Evolutionary conservation across 768 basidiomycete genomes (phyloP).

Genomic region (Boletus vinaceobasis): DNA sequence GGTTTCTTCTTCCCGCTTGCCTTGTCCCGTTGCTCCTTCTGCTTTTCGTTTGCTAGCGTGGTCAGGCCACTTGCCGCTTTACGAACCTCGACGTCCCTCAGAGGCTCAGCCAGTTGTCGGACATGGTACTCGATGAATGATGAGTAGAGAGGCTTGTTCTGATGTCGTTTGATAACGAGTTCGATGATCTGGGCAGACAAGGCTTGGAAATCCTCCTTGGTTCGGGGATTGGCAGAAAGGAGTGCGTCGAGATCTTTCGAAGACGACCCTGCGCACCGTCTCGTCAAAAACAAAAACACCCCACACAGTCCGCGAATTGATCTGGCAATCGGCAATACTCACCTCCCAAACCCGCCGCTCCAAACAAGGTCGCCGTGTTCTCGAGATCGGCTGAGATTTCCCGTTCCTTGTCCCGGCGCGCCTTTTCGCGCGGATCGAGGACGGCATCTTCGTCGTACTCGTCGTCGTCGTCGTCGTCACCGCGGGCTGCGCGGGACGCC

Average conservation of each 20-base stretch:
- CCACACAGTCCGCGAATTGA: neutral
- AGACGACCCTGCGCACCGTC: slow-evolving; percentile 50
- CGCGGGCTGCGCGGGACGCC: slow-evolving; percentile 44
- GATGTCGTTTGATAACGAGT: slow-evolving; percentile 72
- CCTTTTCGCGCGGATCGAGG: slow-evolving; percentile 76
- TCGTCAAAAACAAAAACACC: neutral
- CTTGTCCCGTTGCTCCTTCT: slow-evolving; percentile 84
- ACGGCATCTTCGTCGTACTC: slow-evolving; percentile 73
- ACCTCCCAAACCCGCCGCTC: slow-evolving; percentile 66
- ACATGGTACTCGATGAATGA: slow-evolving; percentile 83
- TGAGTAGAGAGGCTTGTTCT: slow-evolving; percentile 78
- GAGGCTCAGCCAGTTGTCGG: slow-evolving; percentile 66
- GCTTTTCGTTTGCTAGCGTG: slow-evolving; percentile 92
- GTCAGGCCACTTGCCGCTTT: slow-evolving; percentile 84
- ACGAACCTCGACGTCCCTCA: slow-evolving; percentile 88
- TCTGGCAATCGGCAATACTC: slow-evolving; percentile 11
- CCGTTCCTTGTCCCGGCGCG: slow-evolving; percentile 68
- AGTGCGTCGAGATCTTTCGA: slow-evolving; percentile 66
- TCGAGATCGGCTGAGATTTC: slow-evolving; percentile 87
- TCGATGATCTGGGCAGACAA: slow-evolving; percentile 75
- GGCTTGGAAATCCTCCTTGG: slow-evolving; percentile 81
- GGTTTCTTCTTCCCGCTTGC: slow-evolving; percentile 88
- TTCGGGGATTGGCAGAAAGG: slow-evolving; percentile 76
- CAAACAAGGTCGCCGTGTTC: slow-evolving; percentile 80
- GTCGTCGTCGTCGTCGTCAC: slow-evolving; percentile 29